Evolutionary conservation across 345 rosid genomes (phyloP).

Genomic region (Citrus glauca): DNA sequence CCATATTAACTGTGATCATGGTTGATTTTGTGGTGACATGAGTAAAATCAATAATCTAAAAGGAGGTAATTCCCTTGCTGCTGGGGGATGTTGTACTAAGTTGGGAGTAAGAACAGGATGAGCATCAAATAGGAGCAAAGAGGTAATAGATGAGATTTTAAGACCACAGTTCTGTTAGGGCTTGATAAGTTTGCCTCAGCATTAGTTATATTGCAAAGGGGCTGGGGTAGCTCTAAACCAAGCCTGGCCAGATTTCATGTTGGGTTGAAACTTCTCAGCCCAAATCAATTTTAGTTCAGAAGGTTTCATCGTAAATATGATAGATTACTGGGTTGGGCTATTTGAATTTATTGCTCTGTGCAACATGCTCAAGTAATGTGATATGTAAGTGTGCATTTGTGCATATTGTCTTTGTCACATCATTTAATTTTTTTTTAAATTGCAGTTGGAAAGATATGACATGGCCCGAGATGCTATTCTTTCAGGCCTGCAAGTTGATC

Average conservation of each 20-base stretch:
- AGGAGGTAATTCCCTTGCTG: not conserved
- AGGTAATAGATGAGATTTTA: not conserved
- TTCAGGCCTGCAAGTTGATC: conserved; percentile 90
- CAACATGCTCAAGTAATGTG: not conserved
- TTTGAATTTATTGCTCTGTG: not conserved
- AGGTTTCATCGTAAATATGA: not conserved
- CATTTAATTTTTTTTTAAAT: conserved; percentile 7
- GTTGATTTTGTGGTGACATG: not conserved
- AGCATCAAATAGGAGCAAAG: not conserved
- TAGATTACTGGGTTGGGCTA: not conserved
- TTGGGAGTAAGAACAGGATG: not conserved
- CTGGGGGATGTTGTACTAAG: not conserved
- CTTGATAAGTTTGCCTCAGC: not conserved
- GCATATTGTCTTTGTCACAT: not conserved
- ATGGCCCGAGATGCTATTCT: conserved; percentile 65
- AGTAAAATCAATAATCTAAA: not conserved
- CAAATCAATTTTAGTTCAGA: not conserved
- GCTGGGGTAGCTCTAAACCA: not conserved
- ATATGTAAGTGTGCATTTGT: not conserved
- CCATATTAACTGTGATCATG: not conserved
- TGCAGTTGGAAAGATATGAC: conserved; percentile 89
- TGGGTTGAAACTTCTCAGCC: not conserved
- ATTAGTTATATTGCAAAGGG: not conserved
- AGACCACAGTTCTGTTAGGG: not conserved
- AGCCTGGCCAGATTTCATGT: not conserved